Percentiles rank a stretch among this genome's conserved stretches.
Conservation (phyloP, 129 eudicot species). For the Chrysanthemum makinoi region DNA sequence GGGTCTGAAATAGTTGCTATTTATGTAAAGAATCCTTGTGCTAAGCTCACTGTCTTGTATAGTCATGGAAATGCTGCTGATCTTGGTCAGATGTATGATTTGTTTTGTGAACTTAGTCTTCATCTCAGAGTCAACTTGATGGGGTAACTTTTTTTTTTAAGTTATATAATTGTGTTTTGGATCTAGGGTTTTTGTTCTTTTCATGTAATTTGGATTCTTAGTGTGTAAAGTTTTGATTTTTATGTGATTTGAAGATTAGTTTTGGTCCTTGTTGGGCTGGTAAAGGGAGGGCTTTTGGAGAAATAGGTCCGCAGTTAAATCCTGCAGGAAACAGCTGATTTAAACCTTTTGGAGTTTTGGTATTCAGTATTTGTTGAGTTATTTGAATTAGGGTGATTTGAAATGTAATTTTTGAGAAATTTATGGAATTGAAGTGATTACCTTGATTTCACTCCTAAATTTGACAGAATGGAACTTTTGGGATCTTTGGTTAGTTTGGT, state of each 20-base stretch:
- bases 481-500: background rate
- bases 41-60: constrained; percentile 66
- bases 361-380: no score
- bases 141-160: constrained; percentile 50
- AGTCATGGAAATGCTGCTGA: constrained; percentile 96
- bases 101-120: constrained; percentile 74
- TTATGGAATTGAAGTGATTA: no score
- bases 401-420: background rate
- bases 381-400: background rate
- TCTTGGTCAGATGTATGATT: constrained; percentile 93
- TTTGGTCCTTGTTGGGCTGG: no score
- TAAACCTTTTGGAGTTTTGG: no score
- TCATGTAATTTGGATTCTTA: background rate
- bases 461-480: no score
- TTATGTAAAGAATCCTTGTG: constrained; percentile 70
- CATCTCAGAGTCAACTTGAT: constrained; percentile 84
- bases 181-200: constrained; percentile 16
- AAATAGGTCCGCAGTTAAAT: no score
- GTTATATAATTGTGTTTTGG: background rate
- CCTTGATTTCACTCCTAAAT: no score
- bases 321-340: no score
- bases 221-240: background rate
- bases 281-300: no score
- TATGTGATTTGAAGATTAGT: no score
- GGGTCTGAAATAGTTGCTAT: constrained; percentile 69